Evolutionary conservation across 2,329 filamentous ascomycete genomes (phyloP).

Genomic region (Pleoardoris graminearum): DNA sequence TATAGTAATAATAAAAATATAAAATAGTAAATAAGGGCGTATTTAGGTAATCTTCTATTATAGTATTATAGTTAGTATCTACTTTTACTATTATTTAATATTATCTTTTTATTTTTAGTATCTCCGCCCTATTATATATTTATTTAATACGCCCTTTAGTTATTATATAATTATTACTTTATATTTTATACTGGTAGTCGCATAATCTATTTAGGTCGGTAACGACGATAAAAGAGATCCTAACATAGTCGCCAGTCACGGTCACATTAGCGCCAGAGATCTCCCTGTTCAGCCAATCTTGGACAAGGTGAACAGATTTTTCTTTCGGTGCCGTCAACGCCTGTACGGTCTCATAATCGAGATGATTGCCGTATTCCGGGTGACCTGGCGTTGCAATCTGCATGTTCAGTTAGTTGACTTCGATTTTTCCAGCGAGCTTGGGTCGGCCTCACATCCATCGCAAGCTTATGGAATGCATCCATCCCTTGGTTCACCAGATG

Average conservation of each 20-base stretch:
- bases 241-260: constrained; percentile 58
- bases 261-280: constrained; percentile 50
- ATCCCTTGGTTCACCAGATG: constrained; percentile 26
- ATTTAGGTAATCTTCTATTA: too few relatives aligned
- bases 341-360: constrained; percentile 53
- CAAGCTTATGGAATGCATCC: constrained; percentile 23
- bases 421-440: background rate
- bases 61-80: too few relatives aligned
- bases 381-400: constrained; percentile 56
- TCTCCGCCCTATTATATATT: too few relatives aligned
- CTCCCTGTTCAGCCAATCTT: constrained; percentile 57
- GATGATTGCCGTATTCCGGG: constrained; percentile 56
- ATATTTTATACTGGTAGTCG: too few relatives aligned
- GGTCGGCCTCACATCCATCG: constrained; percentile 19
- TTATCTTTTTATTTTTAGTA: too few relatives aligned
- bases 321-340: constrained; percentile 56
- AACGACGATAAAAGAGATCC: too few relatives aligned
- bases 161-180: too few relatives aligned
- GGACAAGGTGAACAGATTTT: constrained; percentile 54
- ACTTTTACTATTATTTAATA: too few relatives aligned
- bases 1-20: too few relatives aligned
- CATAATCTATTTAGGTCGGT: too few relatives aligned
- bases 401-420: background rate
- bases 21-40: too few relatives aligned
- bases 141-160: too few relatives aligned